Conservation (phyloP, 1,139 yeast species). For the Pichia sp. region DNA sequence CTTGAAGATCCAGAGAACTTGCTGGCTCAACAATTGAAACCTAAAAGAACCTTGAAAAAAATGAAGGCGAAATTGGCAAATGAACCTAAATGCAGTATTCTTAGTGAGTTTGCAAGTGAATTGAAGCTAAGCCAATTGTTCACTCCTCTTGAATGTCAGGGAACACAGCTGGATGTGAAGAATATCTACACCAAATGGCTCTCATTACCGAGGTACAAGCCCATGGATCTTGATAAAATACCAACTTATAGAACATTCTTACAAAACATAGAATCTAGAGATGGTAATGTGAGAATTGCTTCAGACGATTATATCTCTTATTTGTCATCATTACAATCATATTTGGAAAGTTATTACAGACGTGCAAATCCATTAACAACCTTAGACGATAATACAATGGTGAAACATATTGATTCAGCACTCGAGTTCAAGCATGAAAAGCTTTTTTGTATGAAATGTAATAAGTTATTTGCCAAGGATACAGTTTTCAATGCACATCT, state of each 20-base stretch:
- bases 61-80: too few relatives aligned
- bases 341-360: constrained; percentile 39
- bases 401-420: neutral
- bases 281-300: constrained; percentile 8
- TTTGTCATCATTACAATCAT: constrained; percentile 35
- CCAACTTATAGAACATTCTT: too few relatives aligned
- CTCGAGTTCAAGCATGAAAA: neutral
- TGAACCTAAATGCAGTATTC: constrained; percentile 1
- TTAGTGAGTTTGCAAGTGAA: constrained; percentile 44
- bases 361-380: constrained; percentile 50
- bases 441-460: constrained; percentile 56
- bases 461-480: constrained; percentile 53
- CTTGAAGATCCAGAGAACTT: neutral
- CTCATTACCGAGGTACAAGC: constrained; percentile 36
- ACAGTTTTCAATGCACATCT: constrained; percentile 68
- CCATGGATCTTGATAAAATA: too few relatives aligned
- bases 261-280: constrained; percentile 9
- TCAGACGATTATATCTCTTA: constrained; percentile 34
- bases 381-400: constrained; percentile 9
- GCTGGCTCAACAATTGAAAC: too few relatives aligned
- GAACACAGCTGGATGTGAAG: constrained; percentile 56
- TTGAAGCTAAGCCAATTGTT: constrained; percentile 45
- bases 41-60: too few relatives aligned
- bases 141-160: constrained; percentile 54
- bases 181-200: constrained; percentile 45